A percentile compares a stretch with the other conserved stretches of the same genome.
Conservation (phyloP, 345 rosid species). For the Gossypium stocksii region DNA sequence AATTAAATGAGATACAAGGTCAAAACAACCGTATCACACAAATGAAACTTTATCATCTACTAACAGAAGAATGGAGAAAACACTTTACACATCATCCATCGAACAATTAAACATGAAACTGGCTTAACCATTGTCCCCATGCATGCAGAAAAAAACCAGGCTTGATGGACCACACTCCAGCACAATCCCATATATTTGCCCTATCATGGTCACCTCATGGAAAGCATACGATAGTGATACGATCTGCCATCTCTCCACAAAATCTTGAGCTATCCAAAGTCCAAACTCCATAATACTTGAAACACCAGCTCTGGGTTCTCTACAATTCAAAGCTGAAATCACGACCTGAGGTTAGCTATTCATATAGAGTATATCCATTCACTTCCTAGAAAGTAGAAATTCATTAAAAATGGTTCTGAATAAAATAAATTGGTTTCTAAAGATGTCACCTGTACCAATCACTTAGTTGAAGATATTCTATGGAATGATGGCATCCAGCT, state of each 20-base stretch:
- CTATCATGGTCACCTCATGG: constrained; percentile 22
- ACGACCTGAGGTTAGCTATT: background rate
- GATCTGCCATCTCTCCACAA: constrained; percentile 8
- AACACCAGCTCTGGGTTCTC: constrained; percentile 9
- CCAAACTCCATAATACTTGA: constrained; percentile 21
- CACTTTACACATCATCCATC: constrained; percentile 30
- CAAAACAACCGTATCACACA: constrained; percentile 23
- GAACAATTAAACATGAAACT: constrained; percentile 21
- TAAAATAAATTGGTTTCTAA: background rate
- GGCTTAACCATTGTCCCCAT: constrained; percentile 20
- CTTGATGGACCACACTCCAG: constrained; percentile 19
- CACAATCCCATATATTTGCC: constrained; percentile 24
- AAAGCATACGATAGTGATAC: constrained; percentile 4
- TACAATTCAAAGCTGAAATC: constrained; percentile 20
- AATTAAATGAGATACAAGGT: constrained; percentile 26
- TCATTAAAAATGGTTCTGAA: background rate
- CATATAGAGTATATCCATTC: background rate
- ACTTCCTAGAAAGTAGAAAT: background rate
- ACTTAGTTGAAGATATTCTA: constrained; percentile 32
- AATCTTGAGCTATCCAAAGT: constrained; percentile 12
- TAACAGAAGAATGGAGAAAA: constrained; percentile 24
- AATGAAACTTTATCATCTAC: constrained; percentile 22
- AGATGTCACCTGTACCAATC: constrained; percentile 17
- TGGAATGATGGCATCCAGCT: constrained; percentile 30
- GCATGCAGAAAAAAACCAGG: constrained; percentile 22